Evolutionary conservation across 805 yeast genomes (phyloP).

Genomic region (Metschnikowia anglica): DNA sequence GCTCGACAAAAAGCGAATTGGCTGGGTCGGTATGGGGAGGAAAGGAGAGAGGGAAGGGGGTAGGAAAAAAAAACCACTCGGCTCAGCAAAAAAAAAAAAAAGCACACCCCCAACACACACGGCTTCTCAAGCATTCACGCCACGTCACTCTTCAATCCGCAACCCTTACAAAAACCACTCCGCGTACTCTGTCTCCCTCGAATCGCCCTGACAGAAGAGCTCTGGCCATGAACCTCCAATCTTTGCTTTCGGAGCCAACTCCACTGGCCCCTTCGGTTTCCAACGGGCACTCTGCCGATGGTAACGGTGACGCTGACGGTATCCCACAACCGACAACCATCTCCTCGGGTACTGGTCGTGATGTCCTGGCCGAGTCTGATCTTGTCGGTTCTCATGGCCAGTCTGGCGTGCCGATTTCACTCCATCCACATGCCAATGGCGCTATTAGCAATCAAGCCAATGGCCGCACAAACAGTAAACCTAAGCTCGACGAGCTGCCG

Average conservation of each 20-base stretch:
- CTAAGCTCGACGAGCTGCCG: background rate
- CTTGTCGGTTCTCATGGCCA: background rate
- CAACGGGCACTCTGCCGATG: conserved; percentile 3
- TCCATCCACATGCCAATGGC: conserved; percentile 3
- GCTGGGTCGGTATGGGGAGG: conserved; percentile 16
- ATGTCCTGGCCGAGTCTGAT: background rate
- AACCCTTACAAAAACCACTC: background rate
- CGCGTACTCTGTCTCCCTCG: background rate
- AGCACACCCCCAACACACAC: conserved; percentile 7
- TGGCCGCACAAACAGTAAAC: background rate
- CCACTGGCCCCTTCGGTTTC: conserved; percentile 3
- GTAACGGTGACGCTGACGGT: background rate
- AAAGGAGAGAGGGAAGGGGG: conserved; percentile 18
- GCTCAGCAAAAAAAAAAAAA: conserved; percentile 16
- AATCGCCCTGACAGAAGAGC: background rate
- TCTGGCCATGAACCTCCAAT: conserved; percentile 21
- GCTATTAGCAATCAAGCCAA: background rate
- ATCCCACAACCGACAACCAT: background rate
- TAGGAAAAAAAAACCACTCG: conserved; percentile 15
- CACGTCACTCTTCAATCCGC: conserved; percentile 4
- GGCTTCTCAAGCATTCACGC: conserved; percentile 1
- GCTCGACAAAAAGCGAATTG: conserved; percentile 16
- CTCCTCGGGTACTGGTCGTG: background rate
- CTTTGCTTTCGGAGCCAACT: conserved; percentile 21
- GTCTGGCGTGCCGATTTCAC: conserved; percentile 3